Base-by-base conservation (phyloP, 164 flowering plant species). In the Saururus chinensis region DNA sequence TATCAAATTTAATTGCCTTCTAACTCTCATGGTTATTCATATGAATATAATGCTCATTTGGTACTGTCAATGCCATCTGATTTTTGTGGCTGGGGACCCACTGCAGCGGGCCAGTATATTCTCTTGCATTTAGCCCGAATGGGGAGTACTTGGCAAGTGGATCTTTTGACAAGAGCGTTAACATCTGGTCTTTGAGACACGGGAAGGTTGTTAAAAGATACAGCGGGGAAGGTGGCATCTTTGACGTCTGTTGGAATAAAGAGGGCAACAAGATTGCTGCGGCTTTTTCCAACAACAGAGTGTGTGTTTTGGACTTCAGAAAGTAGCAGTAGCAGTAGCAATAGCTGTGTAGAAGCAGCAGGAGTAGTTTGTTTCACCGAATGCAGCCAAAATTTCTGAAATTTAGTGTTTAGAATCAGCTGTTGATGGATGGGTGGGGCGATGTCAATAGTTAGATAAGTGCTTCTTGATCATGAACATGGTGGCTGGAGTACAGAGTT, bases 221-320 rank as follows among this genome's bases (percentile, higher is more conserved):
- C 75, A 70, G 69, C 1, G 98, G 98, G 40, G 91, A 60, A 22
- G 67, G 98, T 10, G 95, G 96, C 45, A 87, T 92, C 57, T 92
- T 92, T 71, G 96, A 92, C 68, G 98, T 89, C 9, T 87, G 96
- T 64, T 92, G 98, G 98, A 92, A 86, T 73, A 89, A 80, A 69
- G 98, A 84, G 73, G 98, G 98, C 30, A 80, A 85, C 70, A 87
- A 81, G 71, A 79, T 92, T 48, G 98, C 96, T 57, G 98, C 91
- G 9, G 89, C 92, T 70, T 89, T 83, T 53, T 84, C 95, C 55
- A 79, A 84, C 82, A 87, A 82, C 57, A 79, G 85, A 0, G 89
- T 92, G 0, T 89, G 92, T 64, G 95, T 89, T 56, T 66, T 92
- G 69, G 96, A 92, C 69, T 84, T 89, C 74, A 81, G 88, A 76